Base-by-base conservation (phyloP, 345 rosid genomes). In the Turritis glabra region DNA sequence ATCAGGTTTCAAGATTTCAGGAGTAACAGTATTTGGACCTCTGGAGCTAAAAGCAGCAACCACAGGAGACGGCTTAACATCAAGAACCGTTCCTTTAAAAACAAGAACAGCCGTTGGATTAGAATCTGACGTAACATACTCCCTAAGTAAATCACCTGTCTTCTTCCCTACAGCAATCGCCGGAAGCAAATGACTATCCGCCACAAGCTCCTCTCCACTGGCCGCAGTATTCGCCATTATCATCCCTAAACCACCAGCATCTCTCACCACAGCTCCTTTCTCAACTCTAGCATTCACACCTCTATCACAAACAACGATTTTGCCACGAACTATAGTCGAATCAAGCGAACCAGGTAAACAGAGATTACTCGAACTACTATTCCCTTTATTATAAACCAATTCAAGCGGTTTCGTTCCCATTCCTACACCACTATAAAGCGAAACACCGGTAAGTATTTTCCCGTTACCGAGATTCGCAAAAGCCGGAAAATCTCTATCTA, bases 41-140 rank as follows among this genome's bases (percentile, higher is more conserved):
- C 98, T 79, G 0, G 98, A 91, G 77, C 92, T 85, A 69, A 93
- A 93, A 10, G 97, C 93, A 41, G 98, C 96, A 19, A 91, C 98
- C 11, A 89, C 94, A 4, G 98, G 98, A 1, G 98, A 88, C 2
- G 97, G 94, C 21, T 38, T 51, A 5, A 87, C 85, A 23, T 82
- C 80, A 74, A 91, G 65, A 32, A 85, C 87, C 1, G 98, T 91
- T 61, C 97, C 98, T 13, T 82, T 82, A 13, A 93, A 93, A 4
- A 72, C 76, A 22, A 91, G 69, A 23, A 77, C 12, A 6, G 86
- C 95, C 4, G 81, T 85, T 3, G 98, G 97, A 8, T 84, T 84
- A 3, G 80, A 11, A 14, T 73, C 67, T 0, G 82, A 79, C 44
- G 68, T 78, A 4, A 78, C 83, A 41, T 88, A 93, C 14, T 82